phyloP scores from a whole-genome alignment of 148 eudicot genomes.

The Heliosperma pusillum region DNA sequence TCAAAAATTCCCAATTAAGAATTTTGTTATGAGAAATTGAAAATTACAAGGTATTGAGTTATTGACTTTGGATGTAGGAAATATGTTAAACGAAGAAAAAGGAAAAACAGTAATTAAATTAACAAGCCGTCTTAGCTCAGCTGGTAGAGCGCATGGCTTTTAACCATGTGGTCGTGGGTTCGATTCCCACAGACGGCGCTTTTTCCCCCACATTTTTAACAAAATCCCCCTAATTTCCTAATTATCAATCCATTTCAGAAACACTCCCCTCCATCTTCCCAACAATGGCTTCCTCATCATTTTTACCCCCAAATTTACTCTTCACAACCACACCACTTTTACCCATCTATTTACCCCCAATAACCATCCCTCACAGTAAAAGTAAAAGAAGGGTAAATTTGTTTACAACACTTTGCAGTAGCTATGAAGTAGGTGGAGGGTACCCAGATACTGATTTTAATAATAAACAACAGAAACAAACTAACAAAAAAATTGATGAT shows the following conservation, averaged over 20 bases:
- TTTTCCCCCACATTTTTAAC: neutral
- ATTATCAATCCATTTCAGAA: neutral
- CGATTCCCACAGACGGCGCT: constrained; percentile 64
- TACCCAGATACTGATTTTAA: constrained; percentile 32
- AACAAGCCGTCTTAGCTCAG: constrained; percentile 52
- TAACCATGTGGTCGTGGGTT: constrained; percentile 82
- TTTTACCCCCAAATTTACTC: constrained; percentile 14
- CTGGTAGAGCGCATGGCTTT: constrained; percentile 78
- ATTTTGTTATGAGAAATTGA: too few species aligned
- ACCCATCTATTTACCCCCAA: constrained; percentile 1
- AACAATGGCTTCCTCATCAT: constrained; percentile 31
- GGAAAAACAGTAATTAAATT: too few species aligned
- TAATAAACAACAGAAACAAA: neutral
- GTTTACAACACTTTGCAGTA: constrained; percentile 30
- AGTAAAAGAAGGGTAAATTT: constrained; percentile 14
- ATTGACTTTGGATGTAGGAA: too few species aligned
- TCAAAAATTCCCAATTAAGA: too few species aligned
- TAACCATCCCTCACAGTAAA: constrained; percentile 7
- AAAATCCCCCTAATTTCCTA: neutral
- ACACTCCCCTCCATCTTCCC: neutral
- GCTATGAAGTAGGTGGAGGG: constrained; percentile 72
- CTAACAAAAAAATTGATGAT: constrained; percentile 27
- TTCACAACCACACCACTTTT: constrained; percentile 8
- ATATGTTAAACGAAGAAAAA: too few species aligned
- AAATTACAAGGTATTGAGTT: too few species aligned